A percentile compares a stretch with the other conserved stretches of the same genome.
These are phyloP conservation scores for Kurtzmaniella quercitrusa DNA, from an alignment of 1,139 yeast genomes.

Conservation along the genomic window DNA sequence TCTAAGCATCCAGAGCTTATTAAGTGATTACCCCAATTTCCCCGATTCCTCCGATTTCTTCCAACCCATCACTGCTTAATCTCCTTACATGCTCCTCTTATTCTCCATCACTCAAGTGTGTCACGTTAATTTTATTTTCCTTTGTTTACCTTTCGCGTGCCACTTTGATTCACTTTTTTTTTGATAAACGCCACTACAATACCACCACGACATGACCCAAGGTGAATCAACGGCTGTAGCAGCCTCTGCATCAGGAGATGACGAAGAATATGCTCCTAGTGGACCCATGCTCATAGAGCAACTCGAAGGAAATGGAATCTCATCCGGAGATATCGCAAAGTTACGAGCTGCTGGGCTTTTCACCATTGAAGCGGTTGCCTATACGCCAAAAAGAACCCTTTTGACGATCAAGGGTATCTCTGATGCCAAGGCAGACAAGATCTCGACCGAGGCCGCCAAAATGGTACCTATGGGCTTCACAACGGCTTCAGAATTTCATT, in stretches of 20 bases:
- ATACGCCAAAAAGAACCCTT: slow-evolving; percentile 75
- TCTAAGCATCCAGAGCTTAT: too few species aligned
- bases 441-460: slow-evolving; percentile 77
- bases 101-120: neutral
- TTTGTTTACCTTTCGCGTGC: slow-evolving; percentile 4
- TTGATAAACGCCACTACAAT: neutral
- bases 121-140: neutral
- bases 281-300: slow-evolving; percentile 46
- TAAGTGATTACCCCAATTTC: too few species aligned
- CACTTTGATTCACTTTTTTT: slow-evolving; percentile 1
- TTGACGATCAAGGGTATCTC: slow-evolving; percentile 85
- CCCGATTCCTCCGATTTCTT: too few species aligned
- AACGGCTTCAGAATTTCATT: slow-evolving; percentile 93
- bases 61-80: too few species aligned
- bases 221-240: neutral
- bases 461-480: slow-evolving; percentile 96
- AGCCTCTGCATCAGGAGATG: slow-evolving; percentile 12
- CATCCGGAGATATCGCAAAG: slow-evolving; percentile 73
- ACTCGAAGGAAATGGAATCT: slow-evolving; percentile 80
- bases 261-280: slow-evolving; percentile 34
- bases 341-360: slow-evolving; percentile 79
- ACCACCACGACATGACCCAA: slow-evolving; percentile 3
- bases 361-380: slow-evolving; percentile 90
- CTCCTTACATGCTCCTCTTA: too few species aligned
- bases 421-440: slow-evolving; percentile 90